Evolutionary conservation across 768 basidiomycete genomes (phyloP), one percentile per base, ranked within the genome.

Genomic region (Leucosporidium yakuticum): DNA sequence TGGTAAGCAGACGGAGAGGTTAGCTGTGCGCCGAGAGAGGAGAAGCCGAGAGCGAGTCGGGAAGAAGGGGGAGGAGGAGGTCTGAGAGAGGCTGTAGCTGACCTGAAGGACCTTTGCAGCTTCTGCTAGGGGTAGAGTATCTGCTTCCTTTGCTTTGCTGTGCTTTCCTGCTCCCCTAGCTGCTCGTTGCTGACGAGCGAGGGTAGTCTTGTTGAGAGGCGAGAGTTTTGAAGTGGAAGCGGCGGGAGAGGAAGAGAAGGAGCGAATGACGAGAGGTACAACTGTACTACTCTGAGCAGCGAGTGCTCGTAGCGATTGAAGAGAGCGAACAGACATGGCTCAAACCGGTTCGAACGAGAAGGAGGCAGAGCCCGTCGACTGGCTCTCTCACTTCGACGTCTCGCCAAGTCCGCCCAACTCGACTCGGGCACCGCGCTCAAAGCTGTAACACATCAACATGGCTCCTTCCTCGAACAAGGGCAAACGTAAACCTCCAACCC

Each of bases 71-170:
- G 29, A 27, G 25, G n/a, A 17, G 15, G 21, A n/a, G 21, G 54
- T 27, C 29, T 9, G 36, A 2, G 54, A 36, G n/a, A 25, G n/a
- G 39, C 14, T 21, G 21, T 14, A 25, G 48, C 64, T 50, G 7
- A 73, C 72, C 61, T 69, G 39, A 31, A 73, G 66, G 15, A 69
- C 53, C 57, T 62, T 75, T 54, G 76, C 70, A 12, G 70, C 69
- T 57, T 76, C 69, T 32, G 58, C 66, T 27, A 69, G 60, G 23
- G 60, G 55, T 67, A 69, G 47, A 31, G 15, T 31, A 74, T 76
- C 75, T 63, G 79, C 80, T 44, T 62, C 63, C 32, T 56, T 62
- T 21, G 59, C 58, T 72, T 69, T 39, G 75, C 32, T 49, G 3
- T 54, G 59, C 53, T 60, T 55, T 50, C 58, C 70, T 17, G 54